Percentiles rank a stretch among this genome's conserved stretches.
These are phyloP conservation scores for Penicillium sp. DNA, from an alignment of 2,329 filamentous ascomycete genomes.

Conservation along the genomic window DNA sequence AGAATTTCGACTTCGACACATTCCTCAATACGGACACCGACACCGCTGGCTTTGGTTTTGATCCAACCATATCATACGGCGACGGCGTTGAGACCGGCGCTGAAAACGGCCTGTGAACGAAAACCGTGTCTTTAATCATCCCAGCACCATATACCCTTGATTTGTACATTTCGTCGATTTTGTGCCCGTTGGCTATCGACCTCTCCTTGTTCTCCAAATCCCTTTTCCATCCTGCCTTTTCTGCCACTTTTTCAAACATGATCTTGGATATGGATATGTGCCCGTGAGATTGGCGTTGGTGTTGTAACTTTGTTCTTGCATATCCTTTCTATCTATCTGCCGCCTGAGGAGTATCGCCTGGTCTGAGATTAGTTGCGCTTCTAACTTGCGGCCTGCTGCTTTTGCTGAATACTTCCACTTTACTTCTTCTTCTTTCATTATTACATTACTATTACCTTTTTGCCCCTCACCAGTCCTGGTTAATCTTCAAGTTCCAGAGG, in stretches of 20 bases:
- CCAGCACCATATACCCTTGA: conserved; percentile 45
- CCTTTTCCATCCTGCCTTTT: conserved; percentile 23
- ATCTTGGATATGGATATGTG: conserved; percentile 36
- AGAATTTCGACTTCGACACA: conserved; percentile 69
- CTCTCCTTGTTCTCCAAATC: conserved; percentile 19
- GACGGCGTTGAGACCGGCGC: conserved; percentile 52
- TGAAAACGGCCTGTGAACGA: conserved; percentile 44
- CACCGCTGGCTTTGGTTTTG: conserved; percentile 48
- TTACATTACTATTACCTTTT: conserved; percentile 36
- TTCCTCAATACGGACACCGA: conserved; percentile 64
- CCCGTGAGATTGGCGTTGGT: conserved; percentile 43
- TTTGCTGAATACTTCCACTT: conserved; percentile 23
- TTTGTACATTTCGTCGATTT: conserved; percentile 42
- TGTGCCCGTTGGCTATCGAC: conserved; percentile 31
- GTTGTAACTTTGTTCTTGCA: conserved; percentile 38
- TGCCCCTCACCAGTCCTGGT: conserved; percentile 17
- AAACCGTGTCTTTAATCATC: conserved; percentile 38
- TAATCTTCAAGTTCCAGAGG: conserved; percentile 23
- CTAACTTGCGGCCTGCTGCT: conserved; percentile 18
- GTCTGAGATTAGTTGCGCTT: conserved; percentile 20
- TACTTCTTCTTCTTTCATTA: conserved; percentile 32
- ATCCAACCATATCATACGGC: conserved; percentile 44
- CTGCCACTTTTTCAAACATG: conserved; percentile 27
- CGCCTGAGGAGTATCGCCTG: conserved; percentile 21
- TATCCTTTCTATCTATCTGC: conserved; percentile 27